phyloP scores from a whole-genome alignment of 352 stramenopile species.

The Globisporangium middletonii region DNA sequence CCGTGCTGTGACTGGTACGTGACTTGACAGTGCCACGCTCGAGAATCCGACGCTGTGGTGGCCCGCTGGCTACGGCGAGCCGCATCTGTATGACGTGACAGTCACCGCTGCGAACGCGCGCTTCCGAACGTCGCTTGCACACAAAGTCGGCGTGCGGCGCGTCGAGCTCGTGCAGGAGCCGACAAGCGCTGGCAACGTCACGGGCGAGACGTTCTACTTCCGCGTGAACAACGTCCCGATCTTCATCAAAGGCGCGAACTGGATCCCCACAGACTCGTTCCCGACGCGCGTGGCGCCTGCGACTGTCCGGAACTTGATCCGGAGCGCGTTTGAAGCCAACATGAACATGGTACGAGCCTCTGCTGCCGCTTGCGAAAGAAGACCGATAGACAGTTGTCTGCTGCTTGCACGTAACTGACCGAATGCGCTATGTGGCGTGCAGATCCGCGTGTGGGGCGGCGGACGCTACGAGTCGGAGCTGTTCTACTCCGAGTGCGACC shows the following conservation, averaged over 20 bases:
- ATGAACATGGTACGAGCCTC: constrained; percentile 79
- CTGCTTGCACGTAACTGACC: background rate
- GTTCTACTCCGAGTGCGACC: constrained; percentile 82
- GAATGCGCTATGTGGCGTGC: background rate
- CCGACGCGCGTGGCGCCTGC: constrained; percentile 39
- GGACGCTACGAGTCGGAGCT: constrained; percentile 78
- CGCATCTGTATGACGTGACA: constrained; percentile 55
- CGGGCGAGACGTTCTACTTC: constrained; percentile 70
- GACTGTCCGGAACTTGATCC: constrained; percentile 41
- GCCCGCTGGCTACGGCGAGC: constrained; percentile 50
- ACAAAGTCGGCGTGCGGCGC: constrained; percentile 49
- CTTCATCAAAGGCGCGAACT: constrained; percentile 78
- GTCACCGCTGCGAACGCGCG: constrained; percentile 26
- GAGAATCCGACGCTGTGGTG: constrained; percentile 64
- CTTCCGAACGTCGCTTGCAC: constrained; percentile 27
- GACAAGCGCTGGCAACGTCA: constrained; percentile 32
- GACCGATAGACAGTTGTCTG: no score
- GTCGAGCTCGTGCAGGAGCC: constrained; percentile 57
- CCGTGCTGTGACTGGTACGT: background rate
- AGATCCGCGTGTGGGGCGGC: constrained; percentile 85
- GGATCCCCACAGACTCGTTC: constrained; percentile 75
- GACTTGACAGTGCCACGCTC: constrained; percentile 24
- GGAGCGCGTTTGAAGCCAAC: constrained; percentile 51
- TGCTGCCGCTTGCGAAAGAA: background rate
- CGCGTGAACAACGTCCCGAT: constrained; percentile 57